Percentiles rank a stretch among this genome's conserved stretches.
Evolutionary conservation across 2,329 filamentous ascomycete species (phyloP).

Genomic region (Ceratocystis colombiana): DNA sequence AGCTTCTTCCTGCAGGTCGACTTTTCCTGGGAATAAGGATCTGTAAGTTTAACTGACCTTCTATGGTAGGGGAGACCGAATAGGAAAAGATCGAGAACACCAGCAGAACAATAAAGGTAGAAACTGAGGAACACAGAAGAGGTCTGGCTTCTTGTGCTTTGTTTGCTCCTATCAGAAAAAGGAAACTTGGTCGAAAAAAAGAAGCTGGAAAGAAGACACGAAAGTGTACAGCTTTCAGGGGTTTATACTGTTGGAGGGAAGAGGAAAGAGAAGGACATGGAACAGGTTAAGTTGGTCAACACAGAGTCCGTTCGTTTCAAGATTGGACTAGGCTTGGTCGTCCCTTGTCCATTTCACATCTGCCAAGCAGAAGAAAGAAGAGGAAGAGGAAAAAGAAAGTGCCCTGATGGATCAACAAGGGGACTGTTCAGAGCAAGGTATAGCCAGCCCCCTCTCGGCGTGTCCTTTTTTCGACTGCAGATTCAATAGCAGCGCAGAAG

Average conservation of each 20-base stretch:
- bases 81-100: slow-evolving; percentile 24
- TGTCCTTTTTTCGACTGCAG: neutral
- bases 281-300: neutral
- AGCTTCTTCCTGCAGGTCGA: neutral
- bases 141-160: neutral
- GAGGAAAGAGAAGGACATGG: neutral
- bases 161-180: neutral
- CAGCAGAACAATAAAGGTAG: slow-evolving; percentile 5
- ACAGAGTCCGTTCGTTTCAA: slow-evolving; percentile 12
- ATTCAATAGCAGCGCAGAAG: neutral
- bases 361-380: neutral
- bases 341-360: neutral
- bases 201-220: slow-evolving; percentile 11
- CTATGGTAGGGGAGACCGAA: slow-evolving; percentile 14
- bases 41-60: slow-evolving; percentile 15
- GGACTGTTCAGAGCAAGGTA: neutral
- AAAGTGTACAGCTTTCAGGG: slow-evolving; percentile 8
- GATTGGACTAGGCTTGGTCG: neutral
- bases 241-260: neutral
- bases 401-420: neutral
- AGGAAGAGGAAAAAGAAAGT: neutral
- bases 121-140: neutral
- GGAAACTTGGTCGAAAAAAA: slow-evolving; percentile 8
- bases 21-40: slow-evolving; percentile 2
- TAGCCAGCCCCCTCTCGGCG: neutral